phyloP scores from a whole-genome alignment of 208 protist genomes.

The Spongospora subterranea region DNA sequence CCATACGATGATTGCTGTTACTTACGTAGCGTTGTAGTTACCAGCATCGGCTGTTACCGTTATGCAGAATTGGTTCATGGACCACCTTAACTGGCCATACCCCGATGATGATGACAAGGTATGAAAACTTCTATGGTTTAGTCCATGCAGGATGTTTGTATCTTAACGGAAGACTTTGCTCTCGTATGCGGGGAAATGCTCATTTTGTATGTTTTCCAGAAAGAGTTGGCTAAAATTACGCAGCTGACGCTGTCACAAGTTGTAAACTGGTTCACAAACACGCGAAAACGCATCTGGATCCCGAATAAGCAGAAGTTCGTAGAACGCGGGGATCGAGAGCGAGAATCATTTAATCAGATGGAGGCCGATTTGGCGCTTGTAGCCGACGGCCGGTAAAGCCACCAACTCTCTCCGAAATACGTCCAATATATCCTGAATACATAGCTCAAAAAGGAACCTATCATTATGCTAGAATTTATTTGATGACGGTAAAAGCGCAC shows the following conservation, averaged over 20 bases:
- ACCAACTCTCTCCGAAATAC: no score
- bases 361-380: no score
- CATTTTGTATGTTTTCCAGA: neutral
- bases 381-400: no score
- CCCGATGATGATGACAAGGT: constrained; percentile 53
- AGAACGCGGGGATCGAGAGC: no score
- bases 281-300: constrained; percentile 26
- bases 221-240: neutral
- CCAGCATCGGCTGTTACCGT: neutral
- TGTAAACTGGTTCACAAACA: constrained; percentile 51
- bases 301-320: neutral
- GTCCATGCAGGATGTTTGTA: neutral
- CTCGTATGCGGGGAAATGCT: no score
- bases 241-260: neutral
- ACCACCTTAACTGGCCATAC: constrained; percentile 38
- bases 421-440: no score
- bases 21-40: neutral
- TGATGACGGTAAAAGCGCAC: no score
- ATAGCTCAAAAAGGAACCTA: no score
- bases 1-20: no score
- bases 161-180: neutral
- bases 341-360: no score
- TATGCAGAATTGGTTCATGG: constrained; percentile 59
- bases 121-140: neutral
- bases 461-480: no score